Evolutionary conservation across 1,139 yeast genomes (phyloP), one percentile per base, ranked within the genome.

Genomic region (Meyerozyma guilliermondii): DNA sequence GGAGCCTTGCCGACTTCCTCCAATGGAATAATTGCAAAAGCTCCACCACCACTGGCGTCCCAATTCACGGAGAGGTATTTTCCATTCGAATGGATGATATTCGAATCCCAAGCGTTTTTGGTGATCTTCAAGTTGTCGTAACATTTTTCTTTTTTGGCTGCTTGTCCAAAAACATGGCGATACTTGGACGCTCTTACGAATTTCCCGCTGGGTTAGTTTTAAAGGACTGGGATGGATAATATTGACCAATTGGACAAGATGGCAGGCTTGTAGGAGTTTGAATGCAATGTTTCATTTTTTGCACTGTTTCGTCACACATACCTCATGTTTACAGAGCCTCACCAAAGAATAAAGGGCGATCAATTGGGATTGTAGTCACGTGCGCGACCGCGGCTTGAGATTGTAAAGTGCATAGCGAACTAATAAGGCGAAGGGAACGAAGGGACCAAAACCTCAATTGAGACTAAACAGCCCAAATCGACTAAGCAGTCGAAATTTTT

Each of bases 21-120:
- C 26, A 87, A 69, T 2, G 98, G 98, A 44, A 92, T 81, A 13
- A 92, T 85, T 1, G 96, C 96, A 71, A 92, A 91, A 0, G 98
- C 94, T 42, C 98, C 98, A 48, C 98, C 98, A 37, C 98, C 98
- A 7, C 95, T 84, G 17, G 97, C 76, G 48, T 87, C 89, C 96
- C 96, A 89, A 62, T 88, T 89, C 48, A 88, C 86, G 0, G 96
- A 76, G 34, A 92, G 66, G 58, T 80, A 92, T 62, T 85, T 83
- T 28, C 96, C 94, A 60, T 92, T 92, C 49, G 63, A 47, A 41
- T 87, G 82, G 52, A 91, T 77, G 51, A 92, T 74, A 61, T 91
- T 91, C 40, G 96, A 87, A 62, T 92, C 98, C 88, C 96, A 92
- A 1, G 98, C 98, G 56, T 89, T 91, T 60, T 87, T 82, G 53